Base-by-base conservation (phyloP, 139 green algal genomes). In the Picochlorum sp. region DNA sequence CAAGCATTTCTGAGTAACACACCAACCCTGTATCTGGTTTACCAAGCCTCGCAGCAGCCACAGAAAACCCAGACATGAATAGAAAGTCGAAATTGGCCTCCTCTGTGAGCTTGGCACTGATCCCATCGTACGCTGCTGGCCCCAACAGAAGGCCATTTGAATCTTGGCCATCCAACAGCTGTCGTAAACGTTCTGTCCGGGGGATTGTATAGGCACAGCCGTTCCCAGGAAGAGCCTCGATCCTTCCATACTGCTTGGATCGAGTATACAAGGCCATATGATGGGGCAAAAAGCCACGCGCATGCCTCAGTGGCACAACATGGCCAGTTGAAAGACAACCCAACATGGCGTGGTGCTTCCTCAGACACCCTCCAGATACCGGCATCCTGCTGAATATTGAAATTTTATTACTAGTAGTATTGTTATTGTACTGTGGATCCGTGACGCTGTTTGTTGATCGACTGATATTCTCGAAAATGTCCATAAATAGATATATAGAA, bases 41-140 rank as follows among this genome's bases (percentile, higher is more conserved):
- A 1, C 78, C 90, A 34, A 95, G 77, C 2, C 78, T 65, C 0
- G 85, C 81, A 0, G 70, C 89, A 3, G 86, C 67, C 1, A 87
- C 87, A 59, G 81, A 86, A 71, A 97, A 97, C 37, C 90, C 90
- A 24, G 57, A 80, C 87, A 95, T 93, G 72, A 96, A 96, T 3
- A 86, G 74, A 54, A 88, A 83, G 3, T 78, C 67, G 57, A 96
- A 96, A 18, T 80, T 86, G 63, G 88, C 66, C 26, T 47, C 21
- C 75, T 95, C 88, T 34, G 94, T 90, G 1, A 96, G 84, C 10
- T 71, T 60, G 3, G 89, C 88, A 50, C 67, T 85, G 1, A 96
- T 69, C 16, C 62, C 89, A 52, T 96, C 89, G 55, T 92, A 83
- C 63, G 83, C 91, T 67, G 81, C 88, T 16, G 89, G 87, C 13